These are phyloP conservation scores for Acacia confusa DNA, from an alignment of 306 rosid species.

Conservation along the genomic window DNA sequence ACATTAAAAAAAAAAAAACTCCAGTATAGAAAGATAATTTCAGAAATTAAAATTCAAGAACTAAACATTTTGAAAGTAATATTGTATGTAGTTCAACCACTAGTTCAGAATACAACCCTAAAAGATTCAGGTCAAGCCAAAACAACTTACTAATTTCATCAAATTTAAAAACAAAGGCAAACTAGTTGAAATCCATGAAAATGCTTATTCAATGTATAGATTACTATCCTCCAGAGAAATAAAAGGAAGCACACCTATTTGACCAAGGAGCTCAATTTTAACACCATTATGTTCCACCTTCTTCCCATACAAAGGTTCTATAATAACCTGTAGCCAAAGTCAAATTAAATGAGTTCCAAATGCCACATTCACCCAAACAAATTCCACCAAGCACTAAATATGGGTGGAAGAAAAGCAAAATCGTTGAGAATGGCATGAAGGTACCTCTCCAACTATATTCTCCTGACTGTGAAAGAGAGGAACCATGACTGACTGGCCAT, in stretches of 20 bases:
- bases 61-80: neutral
- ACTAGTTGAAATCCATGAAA: neutral
- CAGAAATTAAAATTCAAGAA: neutral
- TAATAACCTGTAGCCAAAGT: conserved; percentile 33
- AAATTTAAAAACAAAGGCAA: neutral
- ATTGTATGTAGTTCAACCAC: neutral
- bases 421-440: neutral
- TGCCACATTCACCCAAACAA: conserved; percentile 15
- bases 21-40: neutral
- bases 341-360: conserved; percentile 6
- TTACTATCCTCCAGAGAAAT: neutral
- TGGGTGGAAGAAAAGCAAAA: neutral
- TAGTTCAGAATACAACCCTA: neutral
- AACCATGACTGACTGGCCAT: conserved; percentile 33
- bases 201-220: neutral
- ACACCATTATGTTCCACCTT: conserved; percentile 51
- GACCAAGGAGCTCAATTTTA: conserved; percentile 57
- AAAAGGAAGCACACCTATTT: conserved; percentile 43
- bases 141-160: neutral
- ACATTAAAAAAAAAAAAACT: neutral
- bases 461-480: conserved; percentile 44
- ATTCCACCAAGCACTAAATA: neutral
- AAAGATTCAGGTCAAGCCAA: neutral
- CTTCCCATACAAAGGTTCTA: conserved; percentile 48
- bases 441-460: conserved; percentile 43